Conservation (phyloP, 169 alveolate genomes). For the Cryptosporidium sp. region DNA sequence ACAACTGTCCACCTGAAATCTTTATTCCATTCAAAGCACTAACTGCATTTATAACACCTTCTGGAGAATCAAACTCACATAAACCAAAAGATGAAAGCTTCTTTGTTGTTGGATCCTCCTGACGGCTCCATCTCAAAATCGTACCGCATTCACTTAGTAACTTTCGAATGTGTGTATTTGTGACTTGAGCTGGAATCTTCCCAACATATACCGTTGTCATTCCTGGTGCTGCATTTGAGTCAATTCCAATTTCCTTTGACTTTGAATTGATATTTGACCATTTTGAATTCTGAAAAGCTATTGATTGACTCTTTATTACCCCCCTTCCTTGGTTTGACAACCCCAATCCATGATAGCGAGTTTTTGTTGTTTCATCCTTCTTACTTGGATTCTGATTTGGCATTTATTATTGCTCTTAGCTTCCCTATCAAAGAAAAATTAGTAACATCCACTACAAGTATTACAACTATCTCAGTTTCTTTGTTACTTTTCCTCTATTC, state of each 20-base stretch:
- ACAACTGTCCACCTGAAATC: slow-evolving; percentile 28
- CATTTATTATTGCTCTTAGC: background rate
- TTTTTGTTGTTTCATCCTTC: slow-evolving; percentile 33
- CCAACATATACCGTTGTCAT: slow-evolving; percentile 75
- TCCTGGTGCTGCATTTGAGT: slow-evolving; percentile 26
- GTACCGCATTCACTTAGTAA: slow-evolving; percentile 77
- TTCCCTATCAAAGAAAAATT: background rate
- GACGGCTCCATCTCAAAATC: slow-evolving; percentile 80
- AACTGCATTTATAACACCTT: slow-evolving; percentile 80
- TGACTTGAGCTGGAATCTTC: slow-evolving; percentile 19
- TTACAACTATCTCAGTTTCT: too few species aligned
- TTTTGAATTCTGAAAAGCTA: slow-evolving; percentile 70
- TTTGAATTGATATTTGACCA: slow-evolving; percentile 50
- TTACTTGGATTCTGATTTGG: slow-evolving; percentile 15
- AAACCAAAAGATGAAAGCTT: slow-evolving; percentile 81
- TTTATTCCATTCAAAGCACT: slow-evolving; percentile 77
- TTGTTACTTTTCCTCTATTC: background rate
- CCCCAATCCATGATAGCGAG: slow-evolving; percentile 51
- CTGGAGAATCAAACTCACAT: slow-evolving; percentile 82
- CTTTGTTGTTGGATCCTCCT: slow-evolving; percentile 81
- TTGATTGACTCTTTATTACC: slow-evolving; percentile 55
- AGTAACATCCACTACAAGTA: background rate
- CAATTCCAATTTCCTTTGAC: slow-evolving; percentile 18
- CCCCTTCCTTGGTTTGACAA: slow-evolving; percentile 59
- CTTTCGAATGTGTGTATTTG: slow-evolving; percentile 44